Conservation (phyloP, 495 filamentous ascomycete species). For the Jackrogersella multiformis region DNA sequence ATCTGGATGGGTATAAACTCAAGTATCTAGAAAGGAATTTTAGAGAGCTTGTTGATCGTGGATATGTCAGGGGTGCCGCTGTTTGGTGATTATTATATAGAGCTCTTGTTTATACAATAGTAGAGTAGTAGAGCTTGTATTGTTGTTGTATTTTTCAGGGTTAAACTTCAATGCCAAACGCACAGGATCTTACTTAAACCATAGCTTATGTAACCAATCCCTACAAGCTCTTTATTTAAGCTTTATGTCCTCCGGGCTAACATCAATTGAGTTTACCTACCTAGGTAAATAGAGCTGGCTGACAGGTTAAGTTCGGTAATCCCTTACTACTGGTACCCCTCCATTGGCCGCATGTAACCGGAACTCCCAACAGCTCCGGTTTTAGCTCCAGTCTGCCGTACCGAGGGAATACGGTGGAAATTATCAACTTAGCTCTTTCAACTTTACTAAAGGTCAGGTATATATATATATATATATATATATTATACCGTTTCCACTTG, state of each 20-base stretch:
- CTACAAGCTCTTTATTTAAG: too few relatives aligned
- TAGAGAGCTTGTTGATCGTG: conserved; percentile 34
- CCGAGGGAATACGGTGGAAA: conserved; percentile 31
- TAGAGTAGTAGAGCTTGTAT: not conserved
- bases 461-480: conserved; percentile 1
- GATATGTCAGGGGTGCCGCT: conserved; percentile 37
- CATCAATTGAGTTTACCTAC: too few relatives aligned
- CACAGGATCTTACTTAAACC: too few relatives aligned
- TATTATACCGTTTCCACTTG: not conserved
- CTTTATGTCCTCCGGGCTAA: too few relatives aligned
- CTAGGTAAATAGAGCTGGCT: too few relatives aligned
- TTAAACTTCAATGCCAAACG: too few relatives aligned
- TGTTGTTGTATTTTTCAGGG: too few relatives aligned
- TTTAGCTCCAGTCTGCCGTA: conserved; percentile 19
- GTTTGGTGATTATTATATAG: conserved; percentile 22
- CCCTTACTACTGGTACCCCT: conserved; percentile 5
- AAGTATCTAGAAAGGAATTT: conserved; percentile 35
- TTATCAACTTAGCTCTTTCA: not conserved
- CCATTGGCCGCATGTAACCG: conserved; percentile 39
- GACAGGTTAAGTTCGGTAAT: too few relatives aligned
- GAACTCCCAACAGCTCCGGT: too few relatives aligned
- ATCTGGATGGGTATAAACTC: conserved; percentile 23
- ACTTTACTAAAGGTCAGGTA: not conserved
- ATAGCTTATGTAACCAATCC: too few relatives aligned
- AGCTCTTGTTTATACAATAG: not conserved